A percentile compares a stretch with the other conserved stretches of the same genome.
These are phyloP conservation scores for Wickerhamomyces sp. DNA, from an alignment of 1,139 yeast species.

Conservation along the genomic window DNA sequence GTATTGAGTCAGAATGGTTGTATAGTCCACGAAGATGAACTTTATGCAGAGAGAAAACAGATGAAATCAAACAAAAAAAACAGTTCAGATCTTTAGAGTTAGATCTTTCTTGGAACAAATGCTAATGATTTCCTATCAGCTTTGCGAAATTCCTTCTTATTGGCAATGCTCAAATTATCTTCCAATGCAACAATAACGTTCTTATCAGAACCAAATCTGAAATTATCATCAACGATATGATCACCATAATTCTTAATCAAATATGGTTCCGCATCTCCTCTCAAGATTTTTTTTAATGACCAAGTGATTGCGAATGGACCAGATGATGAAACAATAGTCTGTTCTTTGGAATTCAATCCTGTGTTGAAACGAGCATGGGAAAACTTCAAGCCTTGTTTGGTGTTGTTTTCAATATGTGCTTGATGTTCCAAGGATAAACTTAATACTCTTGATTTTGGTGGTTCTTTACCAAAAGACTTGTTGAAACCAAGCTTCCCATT, in stretches of 20 bases:
- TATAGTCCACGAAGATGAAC: too few relatives aligned
- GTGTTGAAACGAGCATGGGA: conserved; percentile 75
- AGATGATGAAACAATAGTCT: conserved; percentile 66
- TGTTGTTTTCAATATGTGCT: conserved; percentile 52
- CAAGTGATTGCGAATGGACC: conserved; percentile 82
- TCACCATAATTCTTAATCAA: conserved; percentile 58
- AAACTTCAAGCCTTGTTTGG: conserved; percentile 50
- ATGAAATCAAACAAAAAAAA: background rate
- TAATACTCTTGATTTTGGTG: conserved; percentile 67
- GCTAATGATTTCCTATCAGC: conserved; percentile 46
- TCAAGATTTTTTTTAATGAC: conserved; percentile 59
- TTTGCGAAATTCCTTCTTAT: conserved; percentile 49
- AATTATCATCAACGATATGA: conserved; percentile 70
- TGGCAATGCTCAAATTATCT: conserved; percentile 31
- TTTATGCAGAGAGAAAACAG: background rate
- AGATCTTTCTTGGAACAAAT: conserved; percentile 7
- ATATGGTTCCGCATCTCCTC: conserved; percentile 53
- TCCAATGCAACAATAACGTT: conserved; percentile 50
- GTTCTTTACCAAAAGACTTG: conserved; percentile 59
- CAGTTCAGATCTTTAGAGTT: background rate
- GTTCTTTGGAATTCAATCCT: conserved; percentile 58
- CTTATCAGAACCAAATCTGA: conserved; percentile 66
- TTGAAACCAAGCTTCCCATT: conserved; percentile 64
- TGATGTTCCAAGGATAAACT: conserved; percentile 69
- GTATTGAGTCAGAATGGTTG: too few relatives aligned